These are phyloP conservation scores for Globisporangium echinulatum DNA, from an alignment of 352 stramenopile genomes.

Conservation along the genomic window DNA sequence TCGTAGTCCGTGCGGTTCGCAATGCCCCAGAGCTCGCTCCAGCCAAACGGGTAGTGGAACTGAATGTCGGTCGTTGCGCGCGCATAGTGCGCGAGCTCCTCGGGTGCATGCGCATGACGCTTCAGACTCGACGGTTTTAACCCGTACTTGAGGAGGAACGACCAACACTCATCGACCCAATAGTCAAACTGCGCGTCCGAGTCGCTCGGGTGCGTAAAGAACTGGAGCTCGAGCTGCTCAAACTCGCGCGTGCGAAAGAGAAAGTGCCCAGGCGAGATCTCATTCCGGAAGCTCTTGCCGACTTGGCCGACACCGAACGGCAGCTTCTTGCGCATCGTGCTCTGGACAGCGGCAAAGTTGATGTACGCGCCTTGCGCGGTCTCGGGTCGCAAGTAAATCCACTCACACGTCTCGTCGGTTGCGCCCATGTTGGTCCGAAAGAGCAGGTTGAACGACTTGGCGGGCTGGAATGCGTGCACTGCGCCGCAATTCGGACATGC, in stretches of 20 bases:
- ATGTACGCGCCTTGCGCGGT: constrained; percentile 98
- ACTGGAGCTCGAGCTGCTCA: constrained; percentile 95
- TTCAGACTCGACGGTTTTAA: constrained; percentile 88
- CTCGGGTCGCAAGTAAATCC: constrained; percentile 95
- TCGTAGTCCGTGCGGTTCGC: constrained; percentile 95
- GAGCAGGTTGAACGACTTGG: constrained; percentile 97
- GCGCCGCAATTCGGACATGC: constrained; percentile 52
- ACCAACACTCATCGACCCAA: constrained; percentile 91
- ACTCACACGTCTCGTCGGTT: constrained; percentile 77
- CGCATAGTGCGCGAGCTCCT: constrained; percentile 96
- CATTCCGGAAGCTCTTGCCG: constrained; percentile 98
- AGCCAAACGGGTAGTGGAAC: constrained; percentile 96
- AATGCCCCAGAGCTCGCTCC: constrained; percentile 95
- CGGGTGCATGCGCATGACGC: constrained; percentile 87
- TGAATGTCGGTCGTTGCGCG: constrained; percentile 96
- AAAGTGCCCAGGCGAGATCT: constrained; percentile 97
- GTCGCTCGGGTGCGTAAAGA: constrained; percentile 69
- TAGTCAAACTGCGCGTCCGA: constrained; percentile 78
- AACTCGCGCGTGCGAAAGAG: constrained; percentile 97
- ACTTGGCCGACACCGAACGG: constrained; percentile 97
- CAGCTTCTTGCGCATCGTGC: constrained; percentile 87
- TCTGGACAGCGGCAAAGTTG: constrained; percentile 95
- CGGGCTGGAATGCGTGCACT: constrained; percentile 50
- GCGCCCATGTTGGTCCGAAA: constrained; percentile 96
- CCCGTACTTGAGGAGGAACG: constrained; percentile 88